Percentiles rank a stretch among this genome's conserved stretches.
phyloP scores from a whole-genome alignment of 1,139 yeast species.

The Yarrowia galli region DNA sequence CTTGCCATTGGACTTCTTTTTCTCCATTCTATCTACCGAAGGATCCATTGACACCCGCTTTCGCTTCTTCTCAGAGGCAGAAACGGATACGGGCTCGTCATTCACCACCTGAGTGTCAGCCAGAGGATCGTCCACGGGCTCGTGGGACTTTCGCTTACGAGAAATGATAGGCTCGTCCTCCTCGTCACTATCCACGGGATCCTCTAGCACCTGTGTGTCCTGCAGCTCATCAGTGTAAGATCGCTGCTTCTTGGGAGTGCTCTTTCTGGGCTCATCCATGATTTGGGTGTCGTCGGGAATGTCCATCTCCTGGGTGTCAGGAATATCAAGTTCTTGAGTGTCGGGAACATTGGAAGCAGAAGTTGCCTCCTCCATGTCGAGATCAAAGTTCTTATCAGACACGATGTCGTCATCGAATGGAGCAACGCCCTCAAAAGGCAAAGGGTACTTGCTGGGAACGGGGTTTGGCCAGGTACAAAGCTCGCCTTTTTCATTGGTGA shows the following conservation, averaged over 20 bases:
- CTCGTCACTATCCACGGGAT: background rate
- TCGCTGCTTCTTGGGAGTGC: background rate
- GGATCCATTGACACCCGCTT: slow-evolving; percentile 18
- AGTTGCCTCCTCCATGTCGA: background rate
- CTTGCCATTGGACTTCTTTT: slow-evolving; percentile 4
- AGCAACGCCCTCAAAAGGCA: background rate
- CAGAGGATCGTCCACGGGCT: background rate
- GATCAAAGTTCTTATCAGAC: background rate
- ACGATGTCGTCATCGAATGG: slow-evolving; percentile 4
- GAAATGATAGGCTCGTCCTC: slow-evolving; percentile 7
- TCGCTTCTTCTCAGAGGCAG: background rate
- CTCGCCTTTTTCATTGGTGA: slow-evolving; percentile 50
- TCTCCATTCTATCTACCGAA: slow-evolving; percentile 1
- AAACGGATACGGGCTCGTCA: background rate
- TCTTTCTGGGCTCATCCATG: slow-evolving; percentile 23
- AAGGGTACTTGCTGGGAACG: slow-evolving; percentile 36
- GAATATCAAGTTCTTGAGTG: background rate
- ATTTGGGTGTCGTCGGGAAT: slow-evolving; percentile 40
- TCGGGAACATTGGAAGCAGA: background rate
- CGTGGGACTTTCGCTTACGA: slow-evolving; percentile 19
- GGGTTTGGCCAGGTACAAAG: slow-evolving; percentile 45
- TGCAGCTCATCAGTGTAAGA: background rate
- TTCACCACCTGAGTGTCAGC: slow-evolving; percentile 3
- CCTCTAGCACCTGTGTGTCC: slow-evolving; percentile 11
- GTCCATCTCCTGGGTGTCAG: slow-evolving; percentile 22